phyloP scores from a whole-genome alignment of 345 rosid species.

The Pseudoturritis turrita region DNA sequence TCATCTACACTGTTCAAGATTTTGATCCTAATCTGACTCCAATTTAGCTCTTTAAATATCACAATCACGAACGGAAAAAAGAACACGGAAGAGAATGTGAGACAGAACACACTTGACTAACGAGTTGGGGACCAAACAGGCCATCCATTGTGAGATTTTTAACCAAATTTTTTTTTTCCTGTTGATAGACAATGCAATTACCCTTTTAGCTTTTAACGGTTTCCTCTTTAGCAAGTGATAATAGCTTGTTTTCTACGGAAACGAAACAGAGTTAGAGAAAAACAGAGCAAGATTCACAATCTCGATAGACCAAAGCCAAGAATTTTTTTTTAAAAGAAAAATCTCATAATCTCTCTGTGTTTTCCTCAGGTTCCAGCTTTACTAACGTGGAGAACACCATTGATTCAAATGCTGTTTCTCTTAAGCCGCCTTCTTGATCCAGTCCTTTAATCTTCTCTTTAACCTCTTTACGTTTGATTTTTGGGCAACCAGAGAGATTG shows the following conservation, averaged over 20 bases:
- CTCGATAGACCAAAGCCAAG: neutral
- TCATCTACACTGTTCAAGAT: too few relatives aligned
- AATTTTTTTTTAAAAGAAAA: too few relatives aligned
- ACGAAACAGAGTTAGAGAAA: neutral
- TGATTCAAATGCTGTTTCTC: neutral
- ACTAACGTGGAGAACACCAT: neutral
- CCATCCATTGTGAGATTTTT: too few relatives aligned
- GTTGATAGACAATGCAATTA: too few relatives aligned
- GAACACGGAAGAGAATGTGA: too few relatives aligned
- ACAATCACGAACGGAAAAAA: too few relatives aligned
- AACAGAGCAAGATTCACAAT: neutral
- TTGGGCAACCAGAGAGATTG: slow-evolving; percentile 5
- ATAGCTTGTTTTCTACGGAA: neutral
- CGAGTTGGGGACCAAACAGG: too few relatives aligned
- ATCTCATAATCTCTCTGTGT: neutral
- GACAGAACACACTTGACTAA: too few relatives aligned
- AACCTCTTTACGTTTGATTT: neutral
- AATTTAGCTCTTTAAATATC: too few relatives aligned
- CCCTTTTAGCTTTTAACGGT: too few relatives aligned
- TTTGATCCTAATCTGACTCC: too few relatives aligned
- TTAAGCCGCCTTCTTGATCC: slow-evolving; percentile 9
- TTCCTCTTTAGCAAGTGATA: neutral
- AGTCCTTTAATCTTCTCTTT: neutral
- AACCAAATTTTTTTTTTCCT: too few relatives aligned
- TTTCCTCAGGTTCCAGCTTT: neutral